phyloP scores from a whole-genome alignment of 179 eudicot genomes.

The Gypsophila paniculata region DNA sequence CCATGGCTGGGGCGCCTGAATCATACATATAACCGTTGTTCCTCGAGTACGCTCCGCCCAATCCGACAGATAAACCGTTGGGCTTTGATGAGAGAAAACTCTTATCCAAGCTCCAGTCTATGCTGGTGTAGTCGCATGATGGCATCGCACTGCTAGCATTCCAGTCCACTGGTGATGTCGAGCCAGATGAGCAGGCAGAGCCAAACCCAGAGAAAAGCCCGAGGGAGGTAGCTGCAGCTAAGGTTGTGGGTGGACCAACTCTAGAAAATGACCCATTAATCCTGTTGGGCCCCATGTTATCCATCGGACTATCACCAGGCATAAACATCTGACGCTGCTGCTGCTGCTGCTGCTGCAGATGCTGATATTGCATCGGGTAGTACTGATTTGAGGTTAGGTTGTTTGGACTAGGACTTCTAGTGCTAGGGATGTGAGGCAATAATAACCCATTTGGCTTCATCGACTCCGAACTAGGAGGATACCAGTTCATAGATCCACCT shows the following conservation, averaged over 20 bases:
- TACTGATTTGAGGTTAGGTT: constrained; percentile 42
- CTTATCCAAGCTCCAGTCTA: constrained; percentile 68
- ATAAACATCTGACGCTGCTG: constrained; percentile 44
- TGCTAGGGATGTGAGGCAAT: constrained; percentile 36
- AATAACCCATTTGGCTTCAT: constrained; percentile 46
- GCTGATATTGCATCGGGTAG: constrained; percentile 40
- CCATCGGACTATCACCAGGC: constrained; percentile 36
- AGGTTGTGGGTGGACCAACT: constrained; percentile 39
- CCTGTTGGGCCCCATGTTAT: constrained; percentile 16
- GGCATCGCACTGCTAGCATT: constrained; percentile 48
- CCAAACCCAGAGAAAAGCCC: constrained; percentile 76
- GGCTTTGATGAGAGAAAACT: constrained; percentile 31
- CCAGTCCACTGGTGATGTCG: constrained; percentile 72
- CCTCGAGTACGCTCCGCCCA: constrained; percentile 32
- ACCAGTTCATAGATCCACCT: constrained; percentile 42
- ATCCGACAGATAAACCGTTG: constrained; percentile 42
- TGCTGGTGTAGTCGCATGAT: constrained; percentile 58
- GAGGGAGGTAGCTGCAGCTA: constrained; percentile 67
- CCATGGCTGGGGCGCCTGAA: constrained; percentile 8
- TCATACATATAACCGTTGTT: constrained; percentile 33
- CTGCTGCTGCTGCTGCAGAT: not conserved
- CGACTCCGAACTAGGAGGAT: constrained; percentile 41
- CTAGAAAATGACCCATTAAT: constrained; percentile 38
- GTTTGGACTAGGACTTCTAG: constrained; percentile 51
- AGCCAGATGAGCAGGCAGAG: constrained; percentile 55